These are phyloP conservation scores for Aeschynomene evenia DNA, from an alignment of 306 rosid species.

Conservation along the genomic window DNA sequence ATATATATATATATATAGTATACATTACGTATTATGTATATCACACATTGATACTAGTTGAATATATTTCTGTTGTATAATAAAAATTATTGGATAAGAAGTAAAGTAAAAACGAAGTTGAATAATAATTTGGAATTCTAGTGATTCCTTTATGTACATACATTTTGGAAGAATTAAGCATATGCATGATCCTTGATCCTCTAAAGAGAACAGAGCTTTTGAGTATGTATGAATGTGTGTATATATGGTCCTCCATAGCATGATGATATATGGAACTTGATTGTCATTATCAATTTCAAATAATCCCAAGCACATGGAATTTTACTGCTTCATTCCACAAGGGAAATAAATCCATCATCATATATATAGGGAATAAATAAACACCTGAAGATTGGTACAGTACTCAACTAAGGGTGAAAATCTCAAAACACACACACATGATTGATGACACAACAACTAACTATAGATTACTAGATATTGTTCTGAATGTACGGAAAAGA, in stretches of 20 bases:
- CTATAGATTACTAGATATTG: slow-evolving; percentile 39
- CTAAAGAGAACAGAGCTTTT: not conserved
- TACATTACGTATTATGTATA: too few species aligned
- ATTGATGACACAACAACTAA: too few species aligned
- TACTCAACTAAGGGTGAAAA: slow-evolving; percentile 20
- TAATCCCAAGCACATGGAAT: slow-evolving; percentile 37
- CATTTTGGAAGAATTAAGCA: not conserved
- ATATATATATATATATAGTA: too few species aligned
- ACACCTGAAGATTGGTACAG: slow-evolving; percentile 39
- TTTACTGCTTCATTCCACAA: slow-evolving; percentile 21
- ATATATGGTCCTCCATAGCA: not conserved
- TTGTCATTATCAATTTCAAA: slow-evolving; percentile 31
- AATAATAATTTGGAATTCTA: too few species aligned
- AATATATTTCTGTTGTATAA: too few species aligned
- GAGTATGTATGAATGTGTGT: too few species aligned
- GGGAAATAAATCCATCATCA: not conserved
- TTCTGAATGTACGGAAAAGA: slow-evolving; percentile 54
- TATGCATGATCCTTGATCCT: slow-evolving; percentile 23
- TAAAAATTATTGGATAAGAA: too few species aligned
- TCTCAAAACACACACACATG: slow-evolving; percentile 22
- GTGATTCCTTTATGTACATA: not conserved
- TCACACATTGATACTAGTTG: too few species aligned
- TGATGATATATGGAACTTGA: slow-evolving; percentile 2
- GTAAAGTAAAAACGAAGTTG: not conserved
- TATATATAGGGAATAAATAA: slow-evolving; percentile 36